Evolutionary conservation across 768 basidiomycete species (phyloP), one percentile per base, ranked within the genome.

Genomic region (Russula sp.): DNA sequence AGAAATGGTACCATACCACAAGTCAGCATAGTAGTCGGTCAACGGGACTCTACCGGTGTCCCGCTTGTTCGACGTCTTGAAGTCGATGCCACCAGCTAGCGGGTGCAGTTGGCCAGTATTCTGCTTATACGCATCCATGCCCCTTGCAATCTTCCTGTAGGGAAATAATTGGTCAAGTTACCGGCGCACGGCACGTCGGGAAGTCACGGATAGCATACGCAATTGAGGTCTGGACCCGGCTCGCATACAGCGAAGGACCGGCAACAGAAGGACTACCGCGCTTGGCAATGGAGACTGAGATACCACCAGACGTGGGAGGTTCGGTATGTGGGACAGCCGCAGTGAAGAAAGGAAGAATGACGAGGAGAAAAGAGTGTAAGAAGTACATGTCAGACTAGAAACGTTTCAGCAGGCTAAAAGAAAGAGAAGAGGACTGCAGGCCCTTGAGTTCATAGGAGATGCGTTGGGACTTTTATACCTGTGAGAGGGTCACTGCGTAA

Each of bases 1-100:
- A 20, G 28, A 26, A 28, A 68, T 51, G 7, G 4, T 14, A 10
- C 65, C 67, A 20, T 24, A 55, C 65, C 67, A 66, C 6, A 62
- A 48, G 3, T 16, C 30, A n/a, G 13, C 28, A 3, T 14, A 8
- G 22, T 46, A 20, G n/a, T 62, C 51, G 7, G 14, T 57, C n/a
- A 67, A 50, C 9, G 22, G 5, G 10, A 1, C 56, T 14, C 34
- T 20, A 24, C 26, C 14, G 38, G 50, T 40, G 22, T 0, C 60
- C n/a, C 34, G 49, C 38, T 59, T 52, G 24, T 16, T 26, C 24
- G 13, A 16, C n/a, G 11, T 28, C 10, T 30, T 40, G 28, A n/a
- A n/a, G n/a, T n/a, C n/a, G 32, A 57, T n/a, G 3, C 32, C 48
- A 18, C 16, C 30, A 38, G 49, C 57, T 3, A 56, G 24, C 3